Evolutionary conservation across 179 eudicot genomes (phyloP).

Genomic region (Gypsophila paniculata): DNA sequence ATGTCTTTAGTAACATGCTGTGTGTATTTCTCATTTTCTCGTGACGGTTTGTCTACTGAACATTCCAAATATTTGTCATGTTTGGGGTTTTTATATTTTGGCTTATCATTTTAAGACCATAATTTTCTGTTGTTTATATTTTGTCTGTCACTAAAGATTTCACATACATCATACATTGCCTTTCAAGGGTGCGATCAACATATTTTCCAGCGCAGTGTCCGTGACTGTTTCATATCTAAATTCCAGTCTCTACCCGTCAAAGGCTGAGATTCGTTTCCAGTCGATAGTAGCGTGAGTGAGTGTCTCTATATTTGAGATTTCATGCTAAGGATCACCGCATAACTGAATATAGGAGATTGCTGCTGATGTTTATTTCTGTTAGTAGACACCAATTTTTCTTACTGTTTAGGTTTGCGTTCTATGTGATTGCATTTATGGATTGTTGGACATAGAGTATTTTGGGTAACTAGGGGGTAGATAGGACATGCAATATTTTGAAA

Average conservation of each 20-base stretch:
- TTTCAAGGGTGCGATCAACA: conserved; percentile 56
- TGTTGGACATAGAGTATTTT: background rate
- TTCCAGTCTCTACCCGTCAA: conserved; percentile 44
- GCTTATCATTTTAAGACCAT: too few species aligned
- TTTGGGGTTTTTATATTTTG: too few species aligned
- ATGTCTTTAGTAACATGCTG: too few species aligned
- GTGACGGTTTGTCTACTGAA: too few species aligned
- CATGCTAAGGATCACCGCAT: background rate
- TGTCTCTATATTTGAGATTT: background rate
- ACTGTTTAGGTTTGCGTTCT: background rate
- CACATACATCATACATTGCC: too few species aligned
- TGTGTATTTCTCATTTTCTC: too few species aligned
- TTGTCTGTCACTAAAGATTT: too few species aligned
- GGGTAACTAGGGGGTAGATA: background rate
- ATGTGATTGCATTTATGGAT: background rate
- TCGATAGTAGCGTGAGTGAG: conserved; percentile 39
- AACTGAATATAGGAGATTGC: background rate
- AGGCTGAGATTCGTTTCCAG: conserved; percentile 74
- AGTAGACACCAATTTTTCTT: too few species aligned
- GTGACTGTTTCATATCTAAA: conserved; percentile 53
- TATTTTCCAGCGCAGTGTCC: conserved; percentile 53
- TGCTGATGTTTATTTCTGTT: background rate
- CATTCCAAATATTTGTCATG: too few species aligned
- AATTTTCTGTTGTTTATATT: too few species aligned
- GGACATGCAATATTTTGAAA: background rate